Evolutionary conservation across 2,329 filamentous ascomycete genomes (phyloP).

Genomic region (Lachnellula hyalina): DNA sequence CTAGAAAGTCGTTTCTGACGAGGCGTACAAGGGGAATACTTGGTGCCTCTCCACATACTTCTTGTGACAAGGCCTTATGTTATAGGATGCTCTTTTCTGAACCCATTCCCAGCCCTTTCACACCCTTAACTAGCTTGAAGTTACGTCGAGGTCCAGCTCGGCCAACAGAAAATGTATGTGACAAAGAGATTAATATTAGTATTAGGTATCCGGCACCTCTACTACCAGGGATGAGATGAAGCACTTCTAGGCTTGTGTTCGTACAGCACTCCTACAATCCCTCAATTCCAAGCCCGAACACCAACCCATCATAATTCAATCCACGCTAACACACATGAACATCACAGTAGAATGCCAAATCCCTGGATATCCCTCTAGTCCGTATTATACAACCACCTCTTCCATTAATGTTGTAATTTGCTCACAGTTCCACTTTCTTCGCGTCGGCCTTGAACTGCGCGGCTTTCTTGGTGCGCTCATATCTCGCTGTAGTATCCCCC

Average conservation of each 20-base stretch:
- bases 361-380: background rate
- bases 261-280: background rate
- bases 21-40: too few species aligned
- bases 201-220: constrained; percentile 18
- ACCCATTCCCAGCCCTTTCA: too few species aligned
- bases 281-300: background rate
- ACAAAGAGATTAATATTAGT: constrained; percentile 11
- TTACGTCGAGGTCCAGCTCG: background rate
- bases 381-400: constrained; percentile 7
- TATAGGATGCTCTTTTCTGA: too few species aligned
- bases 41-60: too few species aligned
- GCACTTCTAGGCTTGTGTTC: background rate
- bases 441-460: constrained; percentile 27
- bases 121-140: background rate
- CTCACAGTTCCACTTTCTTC: constrained; percentile 21
- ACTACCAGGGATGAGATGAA: constrained; percentile 2
- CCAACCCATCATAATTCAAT: constrained; percentile 3
- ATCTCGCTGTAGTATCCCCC: constrained; percentile 26
- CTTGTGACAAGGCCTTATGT: too few species aligned
- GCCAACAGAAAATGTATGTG: background rate
- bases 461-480: constrained; percentile 26
- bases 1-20: too few species aligned
- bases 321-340: constrained; percentile 11
- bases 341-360: constrained; percentile 12
- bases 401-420: background rate